These are phyloP conservation scores for Galerina sulciceps DNA, from an alignment of 768 basidiomycete species.

Conservation along the genomic window DNA sequence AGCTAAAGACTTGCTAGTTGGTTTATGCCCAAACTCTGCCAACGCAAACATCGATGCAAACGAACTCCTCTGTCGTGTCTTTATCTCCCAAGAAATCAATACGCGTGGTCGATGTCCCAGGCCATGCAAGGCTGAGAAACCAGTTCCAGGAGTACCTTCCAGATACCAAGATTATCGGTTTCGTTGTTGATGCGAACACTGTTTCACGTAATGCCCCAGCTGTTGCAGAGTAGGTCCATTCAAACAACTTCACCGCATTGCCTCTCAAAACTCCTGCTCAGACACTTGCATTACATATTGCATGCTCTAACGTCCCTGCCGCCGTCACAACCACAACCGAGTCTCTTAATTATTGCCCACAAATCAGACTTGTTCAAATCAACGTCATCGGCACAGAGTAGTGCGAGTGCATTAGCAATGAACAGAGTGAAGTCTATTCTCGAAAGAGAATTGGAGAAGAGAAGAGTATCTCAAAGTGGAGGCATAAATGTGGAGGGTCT, in stretches of 20 bases:
- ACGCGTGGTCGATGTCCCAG: conserved; percentile 75
- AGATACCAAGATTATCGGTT: conserved; percentile 68
- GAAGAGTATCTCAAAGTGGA: conserved; percentile 62
- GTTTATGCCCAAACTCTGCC: conserved; percentile 64
- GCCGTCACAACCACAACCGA: conserved; percentile 65
- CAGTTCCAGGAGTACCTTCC: conserved; percentile 71
- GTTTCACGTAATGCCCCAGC: conserved; percentile 74
- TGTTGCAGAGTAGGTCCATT: conserved; percentile 75
- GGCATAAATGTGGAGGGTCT: conserved; percentile 76
- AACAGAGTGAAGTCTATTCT: conserved; percentile 77
- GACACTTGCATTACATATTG: conserved; percentile 75
- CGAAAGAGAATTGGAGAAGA: conserved; percentile 85
- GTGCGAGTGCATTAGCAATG: conserved; percentile 54
- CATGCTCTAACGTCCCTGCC: conserved; percentile 74
- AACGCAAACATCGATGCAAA: conserved; percentile 80
- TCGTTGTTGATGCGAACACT: conserved; percentile 81
- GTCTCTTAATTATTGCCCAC: conserved; percentile 73
- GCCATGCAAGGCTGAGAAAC: conserved; percentile 80
- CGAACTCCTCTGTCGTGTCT: conserved; percentile 56
- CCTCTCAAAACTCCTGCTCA: conserved; percentile 30
- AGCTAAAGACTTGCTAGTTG: conserved; percentile 48
- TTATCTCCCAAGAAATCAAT: conserved; percentile 50
- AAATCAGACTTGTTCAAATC: conserved; percentile 74
- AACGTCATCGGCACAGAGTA: conserved; percentile 39
- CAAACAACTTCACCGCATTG: not conserved